Base-by-base conservation (phyloP, 116 monocot species). In the Trichopus zeylanicus region DNA sequence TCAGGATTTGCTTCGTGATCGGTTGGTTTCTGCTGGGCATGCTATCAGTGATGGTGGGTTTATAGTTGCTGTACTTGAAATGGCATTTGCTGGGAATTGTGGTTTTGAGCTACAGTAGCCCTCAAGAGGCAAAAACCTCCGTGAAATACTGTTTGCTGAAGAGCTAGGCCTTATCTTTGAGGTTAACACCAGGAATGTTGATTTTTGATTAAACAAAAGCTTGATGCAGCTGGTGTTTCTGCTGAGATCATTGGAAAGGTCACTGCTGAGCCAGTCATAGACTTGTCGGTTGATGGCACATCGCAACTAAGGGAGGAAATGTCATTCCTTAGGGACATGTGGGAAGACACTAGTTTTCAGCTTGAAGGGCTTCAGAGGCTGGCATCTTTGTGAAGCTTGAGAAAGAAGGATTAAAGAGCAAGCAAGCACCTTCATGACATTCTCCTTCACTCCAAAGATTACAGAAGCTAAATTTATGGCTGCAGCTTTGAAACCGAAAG, bases 21-120 rank as follows among this genome's bases (percentile, higher is more conserved):
- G 46, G 18, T 60, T 92, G 49, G 71, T 91, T 56, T 98, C 92
- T 61, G 79, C 92, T 38, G 92, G 98, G 30, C 98, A 98, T 79
- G 98, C 91, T 51, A 66, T 88, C n/a, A 98, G 88, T 51, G 98
- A 98, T 76, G 98, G 98, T 49, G 98, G 98, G 6, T 32, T 98
- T 54, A 57, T 98, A 55, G 78, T 85, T 22, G 51, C 60, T 55
- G 32, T 82, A 35, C 80, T 98, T 56, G 98, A 91, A 66, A 98
- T 98, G 98, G 92, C 98, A 53, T 98, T 91, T 85, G 82, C 85
- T 61, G 98, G 98, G 1, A 91, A 98, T 60, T 92, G 80, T 68
- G 98, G 98, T 37, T 52, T 88, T 26, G 51, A 78, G 19, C 71
- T 98, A 65, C 64, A 82, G 42, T 26, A 91, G 25, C 60, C 10